Percentiles rank a stretch among this genome's conserved stretches.
These are phyloP conservation scores for Microdochium nivale DNA, from an alignment of 2,329 filamentous ascomycete genomes.

Conservation along the genomic window DNA sequence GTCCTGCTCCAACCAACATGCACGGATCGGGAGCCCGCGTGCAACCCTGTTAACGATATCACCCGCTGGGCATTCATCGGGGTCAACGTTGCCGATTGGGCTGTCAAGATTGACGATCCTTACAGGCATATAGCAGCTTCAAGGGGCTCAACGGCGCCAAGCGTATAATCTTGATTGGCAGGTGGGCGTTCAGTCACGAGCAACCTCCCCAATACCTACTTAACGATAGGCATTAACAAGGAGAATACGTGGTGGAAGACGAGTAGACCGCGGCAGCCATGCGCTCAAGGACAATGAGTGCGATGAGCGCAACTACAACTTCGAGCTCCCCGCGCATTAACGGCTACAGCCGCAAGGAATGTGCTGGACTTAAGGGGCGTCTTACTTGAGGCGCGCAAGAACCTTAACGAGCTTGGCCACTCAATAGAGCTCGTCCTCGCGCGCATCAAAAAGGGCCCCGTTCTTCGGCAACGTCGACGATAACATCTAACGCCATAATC, in stretches of 20 bases:
- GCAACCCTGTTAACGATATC: no score
- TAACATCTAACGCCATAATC: not conserved
- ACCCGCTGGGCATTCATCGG: no score
- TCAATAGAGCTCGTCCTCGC: not conserved
- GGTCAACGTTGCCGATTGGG: no score
- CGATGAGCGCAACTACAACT: not conserved
- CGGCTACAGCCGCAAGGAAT: not conserved
- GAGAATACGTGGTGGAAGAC: not conserved
- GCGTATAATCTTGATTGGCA: no score
- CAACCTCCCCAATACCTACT: no score
- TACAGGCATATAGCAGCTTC: no score
- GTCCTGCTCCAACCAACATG: no score
- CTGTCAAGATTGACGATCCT: no score
- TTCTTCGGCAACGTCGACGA: not conserved
- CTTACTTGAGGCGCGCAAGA: not conserved
- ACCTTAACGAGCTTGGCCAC: not conserved
- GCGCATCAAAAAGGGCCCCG: not conserved
- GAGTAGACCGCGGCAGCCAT: not conserved
- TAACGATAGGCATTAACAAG: not conserved
- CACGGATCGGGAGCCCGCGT: no score
- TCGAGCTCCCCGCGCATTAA: not conserved
- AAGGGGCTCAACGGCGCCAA: no score
- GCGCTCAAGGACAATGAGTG: not conserved
- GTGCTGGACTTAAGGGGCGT: not conserved
- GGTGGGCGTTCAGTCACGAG: no score